Conservation (phyloP, 208 protist species). For the Trypanosoma lewisi region DNA sequence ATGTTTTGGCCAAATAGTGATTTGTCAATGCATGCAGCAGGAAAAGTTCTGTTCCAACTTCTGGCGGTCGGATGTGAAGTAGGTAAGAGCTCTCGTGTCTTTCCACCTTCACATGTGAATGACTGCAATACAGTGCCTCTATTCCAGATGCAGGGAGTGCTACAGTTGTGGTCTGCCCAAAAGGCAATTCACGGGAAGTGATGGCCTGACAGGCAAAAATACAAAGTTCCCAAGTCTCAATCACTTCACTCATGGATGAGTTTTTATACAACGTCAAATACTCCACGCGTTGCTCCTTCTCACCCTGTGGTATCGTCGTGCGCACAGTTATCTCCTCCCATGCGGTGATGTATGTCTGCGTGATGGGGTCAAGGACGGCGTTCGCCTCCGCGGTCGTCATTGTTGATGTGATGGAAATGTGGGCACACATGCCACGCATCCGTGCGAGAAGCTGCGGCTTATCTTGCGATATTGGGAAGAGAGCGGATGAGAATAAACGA, state of each 20-base stretch:
- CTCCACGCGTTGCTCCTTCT: conserved; percentile 57
- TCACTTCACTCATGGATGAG: conserved; percentile 59
- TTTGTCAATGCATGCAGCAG: conserved; percentile 70
- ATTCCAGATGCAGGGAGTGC: conserved; percentile 61
- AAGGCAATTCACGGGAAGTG: conserved; percentile 72
- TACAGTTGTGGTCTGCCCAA: conserved; percentile 80
- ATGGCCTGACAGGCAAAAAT: conserved; percentile 71
- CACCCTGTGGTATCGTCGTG: conserved; percentile 49
- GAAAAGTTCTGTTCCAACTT: conserved; percentile 54
- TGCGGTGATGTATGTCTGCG: conserved; percentile 72
- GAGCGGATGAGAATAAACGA: conserved; percentile 55
- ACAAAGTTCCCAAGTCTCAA: conserved; percentile 86
- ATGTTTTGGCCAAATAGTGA: conserved; percentile 62
- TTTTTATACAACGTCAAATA: conserved; percentile 83
- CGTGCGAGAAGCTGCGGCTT: conserved; percentile 45
- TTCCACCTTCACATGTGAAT: conserved; percentile 43
- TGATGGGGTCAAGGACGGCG: conserved; percentile 81
- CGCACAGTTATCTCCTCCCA: conserved; percentile 81
- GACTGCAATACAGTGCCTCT: conserved; percentile 79
- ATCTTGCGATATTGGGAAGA: conserved; percentile 47
- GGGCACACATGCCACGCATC: conserved; percentile 70
- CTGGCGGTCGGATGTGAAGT: conserved; percentile 70
- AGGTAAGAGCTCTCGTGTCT: conserved; percentile 48
- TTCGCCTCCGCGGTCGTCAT: conserved; percentile 59
- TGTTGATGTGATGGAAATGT: conserved; percentile 38